Evolutionary conservation across 768 basidiomycete genomes (phyloP), one percentile per base, ranked within the genome.

Genomic region (Russula earlei): DNA sequence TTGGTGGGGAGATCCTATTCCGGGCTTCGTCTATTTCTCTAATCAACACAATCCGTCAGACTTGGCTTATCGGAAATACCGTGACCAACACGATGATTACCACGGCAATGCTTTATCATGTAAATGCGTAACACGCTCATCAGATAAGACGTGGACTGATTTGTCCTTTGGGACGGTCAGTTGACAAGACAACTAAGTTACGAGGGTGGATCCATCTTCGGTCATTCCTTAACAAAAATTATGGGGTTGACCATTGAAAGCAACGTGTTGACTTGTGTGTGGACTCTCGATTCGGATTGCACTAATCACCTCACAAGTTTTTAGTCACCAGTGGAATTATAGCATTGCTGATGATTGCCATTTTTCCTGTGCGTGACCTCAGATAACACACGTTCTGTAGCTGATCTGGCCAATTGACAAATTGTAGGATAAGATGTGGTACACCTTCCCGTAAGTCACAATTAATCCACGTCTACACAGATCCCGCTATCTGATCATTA

Each of bases 241-340:
- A 24, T 52, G 14, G 22, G 50, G 33, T 36, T 57, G 45, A 57
- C 44, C 0, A 17, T 57, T 33, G 56, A 57, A 40, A 52, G 50
- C n/a, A 57, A 57, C 31, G 3, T 40, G 7, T 14, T 51, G 43
- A 56, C 55, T 3, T n/a, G 55, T 51, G 22, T n/a, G 49, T 45
- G 4, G 3, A 8, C 48, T 43, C 29, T 22, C 33, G 14, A 27
- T 37, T 40, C 43, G 24, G 6, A 17, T 46, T 29, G 22, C 4
- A 5, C 11, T 4, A 12, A 10, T 31, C 11, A 19, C 25, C 44
- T 22, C 14, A 33, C 49, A 3, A 8, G 6, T 34, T 22, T 29
- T 12, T 12, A 56, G 55, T 29, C 17, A 37, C 37, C 2, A 5
- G 4, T 9, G 36, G 36, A 2, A 11, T 45, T 2, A 5, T 33